Evolutionary conservation across 306 rosid species (phyloP).

Genomic region (Macrotyloma uniflorum): DNA sequence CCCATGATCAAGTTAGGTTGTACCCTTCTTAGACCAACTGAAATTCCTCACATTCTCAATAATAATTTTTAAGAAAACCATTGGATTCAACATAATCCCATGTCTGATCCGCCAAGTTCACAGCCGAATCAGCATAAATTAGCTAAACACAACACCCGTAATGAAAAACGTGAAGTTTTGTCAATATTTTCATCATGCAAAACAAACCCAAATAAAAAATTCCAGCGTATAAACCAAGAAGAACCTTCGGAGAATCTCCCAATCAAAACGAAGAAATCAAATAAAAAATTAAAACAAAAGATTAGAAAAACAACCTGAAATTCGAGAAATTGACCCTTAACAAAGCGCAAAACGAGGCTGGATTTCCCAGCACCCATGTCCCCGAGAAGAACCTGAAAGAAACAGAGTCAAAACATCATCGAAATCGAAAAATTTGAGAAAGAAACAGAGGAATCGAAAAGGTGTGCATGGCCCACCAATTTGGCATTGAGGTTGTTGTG

Average conservation of each 20-base stretch:
- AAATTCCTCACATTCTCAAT: neutral
- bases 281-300: neutral
- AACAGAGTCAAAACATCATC: constrained; percentile 12
- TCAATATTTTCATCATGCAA: neutral
- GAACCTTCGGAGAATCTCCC: neutral
- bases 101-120: neutral
- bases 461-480: constrained; percentile 40
- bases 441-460: constrained; percentile 17
- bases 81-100: constrained; percentile 3
- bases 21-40: constrained; percentile 5
- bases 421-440: neutral
- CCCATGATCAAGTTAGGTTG: neutral
- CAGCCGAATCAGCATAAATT: neutral
- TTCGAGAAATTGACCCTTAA: constrained; percentile 69
- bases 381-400: constrained; percentile 63
- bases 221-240: neutral
- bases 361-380: constrained; percentile 74
- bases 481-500: constrained; percentile 67
- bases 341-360: constrained; percentile 68
- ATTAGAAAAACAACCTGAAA: constrained; percentile 46
- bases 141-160: constrained; percentile 13
- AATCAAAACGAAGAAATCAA: constrained; percentile 30
- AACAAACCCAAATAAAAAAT: constrained; percentile 15
- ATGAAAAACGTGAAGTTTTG: neutral
- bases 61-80: constrained; percentile 6